Percentiles rank a stretch among this genome's conserved stretches.
Evolutionary conservation across 306 rosid genomes (phyloP).

Genomic region (Malus domestica): ASM211411v1 NC_041801.1:15636001-15636500

Average conservation of each 20-base stretch:
- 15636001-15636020: neutral
- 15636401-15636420: neutral
- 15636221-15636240: slow-evolving; percentile 7
- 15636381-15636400: neutral
- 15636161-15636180: neutral
- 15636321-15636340: neutral
- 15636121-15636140: neutral
- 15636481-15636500: neutral
- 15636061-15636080: neutral
- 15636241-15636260: slow-evolving; percentile 2
- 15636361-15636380: neutral
- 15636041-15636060: neutral
- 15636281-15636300: neutral
- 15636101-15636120: neutral
- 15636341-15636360: neutral
- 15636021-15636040: neutral
- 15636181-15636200: neutral
- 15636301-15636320: neutral
- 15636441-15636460: neutral
- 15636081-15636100: neutral
- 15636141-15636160: neutral
- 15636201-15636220: neutral
- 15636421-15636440: neutral
- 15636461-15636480: neutral
- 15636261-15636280: neutral